phyloP scores from a whole-genome alignment of 257 asterid species.

The Oldenlandia corymbosa region DNA sequence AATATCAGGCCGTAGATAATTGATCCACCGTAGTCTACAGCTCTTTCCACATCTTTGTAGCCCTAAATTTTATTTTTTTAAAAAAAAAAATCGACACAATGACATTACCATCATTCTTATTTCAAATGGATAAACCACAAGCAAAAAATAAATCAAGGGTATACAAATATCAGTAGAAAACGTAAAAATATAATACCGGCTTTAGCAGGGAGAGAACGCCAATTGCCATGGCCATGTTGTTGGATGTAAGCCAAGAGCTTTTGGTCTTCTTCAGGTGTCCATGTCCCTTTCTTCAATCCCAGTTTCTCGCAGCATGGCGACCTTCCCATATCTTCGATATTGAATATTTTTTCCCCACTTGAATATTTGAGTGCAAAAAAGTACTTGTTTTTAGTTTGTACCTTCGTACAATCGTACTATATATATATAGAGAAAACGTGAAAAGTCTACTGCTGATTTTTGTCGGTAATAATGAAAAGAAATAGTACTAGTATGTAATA shows the following conservation, averaged over 20 bases:
- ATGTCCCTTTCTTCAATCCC: constrained; percentile 27
- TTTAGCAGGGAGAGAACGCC: constrained; percentile 32
- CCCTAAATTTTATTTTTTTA: no score
- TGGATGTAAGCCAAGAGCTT: constrained; percentile 25
- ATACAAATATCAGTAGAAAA: no score
- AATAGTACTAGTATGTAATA: no score
- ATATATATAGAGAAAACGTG: no score
- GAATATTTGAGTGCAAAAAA: no score
- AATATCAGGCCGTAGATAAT: constrained; percentile 24
- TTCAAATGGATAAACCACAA: not conserved
- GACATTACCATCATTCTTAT: no score
- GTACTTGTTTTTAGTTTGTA: no score
- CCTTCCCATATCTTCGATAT: constrained; percentile 20
- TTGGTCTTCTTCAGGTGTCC: constrained; percentile 34
- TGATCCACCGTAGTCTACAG: constrained; percentile 24
- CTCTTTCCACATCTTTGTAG: constrained; percentile 27
- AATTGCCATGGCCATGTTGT: constrained; percentile 24
- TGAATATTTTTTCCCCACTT: no score
- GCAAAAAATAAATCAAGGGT: not conserved
- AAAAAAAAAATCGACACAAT: no score
- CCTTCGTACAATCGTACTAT: no score
- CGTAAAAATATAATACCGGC: constrained; percentile 15
- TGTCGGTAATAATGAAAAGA: no score
- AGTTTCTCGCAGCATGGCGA: constrained; percentile 19
- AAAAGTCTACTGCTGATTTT: no score